phyloP scores from a whole-genome alignment of 164 flowering plant species.

The Taxillus chinensis region DNA sequence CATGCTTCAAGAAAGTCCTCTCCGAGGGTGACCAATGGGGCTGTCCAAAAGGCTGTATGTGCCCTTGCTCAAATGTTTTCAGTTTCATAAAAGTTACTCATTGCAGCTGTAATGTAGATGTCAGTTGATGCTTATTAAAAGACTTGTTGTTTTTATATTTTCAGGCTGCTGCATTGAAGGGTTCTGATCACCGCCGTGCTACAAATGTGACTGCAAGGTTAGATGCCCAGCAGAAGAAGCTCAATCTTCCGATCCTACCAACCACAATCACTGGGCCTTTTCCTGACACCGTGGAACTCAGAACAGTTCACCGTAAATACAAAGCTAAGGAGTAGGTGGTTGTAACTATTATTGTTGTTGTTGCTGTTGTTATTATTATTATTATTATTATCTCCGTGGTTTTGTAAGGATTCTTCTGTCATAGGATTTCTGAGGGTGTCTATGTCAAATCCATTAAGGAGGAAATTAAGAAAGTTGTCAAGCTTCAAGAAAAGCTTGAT shows the following conservation, averaged over 20 bases:
- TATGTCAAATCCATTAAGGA: too few species aligned
- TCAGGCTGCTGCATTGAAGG: constrained; percentile 8
- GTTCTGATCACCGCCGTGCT: constrained; percentile 4
- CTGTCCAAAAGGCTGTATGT: constrained; percentile 6
- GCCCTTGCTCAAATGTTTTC: too few species aligned
- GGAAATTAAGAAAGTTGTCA: constrained; percentile 8
- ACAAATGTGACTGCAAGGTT: constrained; percentile 7
- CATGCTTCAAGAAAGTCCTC: constrained; percentile 7
- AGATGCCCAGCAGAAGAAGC: constrained; percentile 11
- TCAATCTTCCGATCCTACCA: constrained; percentile 10
- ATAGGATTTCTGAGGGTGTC: too few species aligned
- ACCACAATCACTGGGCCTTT: constrained; percentile 13
- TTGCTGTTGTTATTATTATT: neutral
- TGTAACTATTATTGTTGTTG: neutral
- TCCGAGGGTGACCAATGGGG: constrained; percentile 3
- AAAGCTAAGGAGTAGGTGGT: constrained; percentile 5
- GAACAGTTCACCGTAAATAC: constrained; percentile 11
- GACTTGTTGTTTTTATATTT: neutral
- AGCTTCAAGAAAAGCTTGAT: constrained; percentile 8
- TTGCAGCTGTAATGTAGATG: neutral
- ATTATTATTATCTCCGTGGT: too few species aligned
- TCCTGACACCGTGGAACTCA: constrained; percentile 11
- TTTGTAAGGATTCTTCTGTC: neutral
- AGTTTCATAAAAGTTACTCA: too few species aligned
- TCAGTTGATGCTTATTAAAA: neutral